These are phyloP conservation scores for Nigrospora oryzae DNA, from an alignment of 2,329 filamentous ascomycete genomes.

Conservation along the genomic window DNA sequence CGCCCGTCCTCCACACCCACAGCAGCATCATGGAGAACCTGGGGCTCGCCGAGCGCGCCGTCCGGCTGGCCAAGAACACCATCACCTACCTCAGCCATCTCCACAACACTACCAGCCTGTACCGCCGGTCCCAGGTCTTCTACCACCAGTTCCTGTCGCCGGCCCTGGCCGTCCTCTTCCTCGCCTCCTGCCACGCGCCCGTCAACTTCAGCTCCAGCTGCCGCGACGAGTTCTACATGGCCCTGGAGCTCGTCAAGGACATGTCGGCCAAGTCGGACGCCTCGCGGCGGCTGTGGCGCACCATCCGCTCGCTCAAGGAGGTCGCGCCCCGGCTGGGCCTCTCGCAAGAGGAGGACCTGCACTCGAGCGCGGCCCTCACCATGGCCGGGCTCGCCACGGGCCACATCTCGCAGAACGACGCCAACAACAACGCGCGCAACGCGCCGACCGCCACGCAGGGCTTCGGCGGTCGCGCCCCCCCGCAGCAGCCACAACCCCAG, in stretches of 20 bases:
- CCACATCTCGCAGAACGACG: conserved; percentile 14
- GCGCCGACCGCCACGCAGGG: too few relatives aligned
- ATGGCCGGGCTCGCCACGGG: conserved; percentile 46
- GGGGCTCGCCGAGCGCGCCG: conserved; percentile 62
- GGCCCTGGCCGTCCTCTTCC: conserved; percentile 66
- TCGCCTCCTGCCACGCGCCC: conserved; percentile 68
- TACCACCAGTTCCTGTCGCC: conserved; percentile 76
- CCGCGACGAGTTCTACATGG: conserved; percentile 72
- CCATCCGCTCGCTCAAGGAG: conserved; percentile 61
- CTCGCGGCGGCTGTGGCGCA: conserved; percentile 65
- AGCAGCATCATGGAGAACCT: conserved; percentile 74
- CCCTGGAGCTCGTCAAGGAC: conserved; percentile 64
- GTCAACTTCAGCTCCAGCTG: conserved; percentile 60
- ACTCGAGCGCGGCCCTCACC: conserved; percentile 41
- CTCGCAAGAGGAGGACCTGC: conserved; percentile 41
- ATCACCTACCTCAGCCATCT: conserved; percentile 63
- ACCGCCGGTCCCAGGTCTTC: conserved; percentile 63
- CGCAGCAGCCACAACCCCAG: conserved; percentile 1
- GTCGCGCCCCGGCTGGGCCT: conserved; percentile 63
- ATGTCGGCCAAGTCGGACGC: conserved; percentile 65
- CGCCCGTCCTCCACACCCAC: conserved; percentile 76
- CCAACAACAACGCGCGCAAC: conserved; percentile 3
- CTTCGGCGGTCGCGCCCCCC: background rate
- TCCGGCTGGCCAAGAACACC: conserved; percentile 69
- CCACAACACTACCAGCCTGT: conserved; percentile 64